Conservation (phyloP, 768 basidiomycete genomes). For the Megacollybia marginata region DNA sequence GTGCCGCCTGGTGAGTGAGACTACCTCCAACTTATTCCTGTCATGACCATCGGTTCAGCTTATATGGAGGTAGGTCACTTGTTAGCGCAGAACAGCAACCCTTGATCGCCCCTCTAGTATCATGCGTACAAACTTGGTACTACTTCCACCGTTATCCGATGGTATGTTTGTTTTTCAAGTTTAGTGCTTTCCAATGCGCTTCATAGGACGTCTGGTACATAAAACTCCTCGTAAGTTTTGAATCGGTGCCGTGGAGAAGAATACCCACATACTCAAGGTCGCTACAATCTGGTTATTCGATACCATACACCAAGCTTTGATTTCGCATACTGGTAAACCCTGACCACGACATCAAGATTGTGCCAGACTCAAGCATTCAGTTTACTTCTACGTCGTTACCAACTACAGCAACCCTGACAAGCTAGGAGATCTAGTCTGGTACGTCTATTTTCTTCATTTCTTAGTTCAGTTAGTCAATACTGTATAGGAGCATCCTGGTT, state of each 20-base stretch:
- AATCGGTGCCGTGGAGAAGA: too few relatives aligned
- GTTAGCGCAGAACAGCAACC: background rate
- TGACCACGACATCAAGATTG: too few relatives aligned
- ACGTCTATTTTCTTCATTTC: conserved; percentile 10
- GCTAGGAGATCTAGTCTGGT: conserved; percentile 41
- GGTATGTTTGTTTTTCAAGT: conserved; percentile 15
- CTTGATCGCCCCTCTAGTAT: conserved; percentile 27
- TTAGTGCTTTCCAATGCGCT: background rate
- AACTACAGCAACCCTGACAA: conserved; percentile 38
- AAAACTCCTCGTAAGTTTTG: conserved; percentile 36
- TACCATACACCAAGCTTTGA: conserved; percentile 43
- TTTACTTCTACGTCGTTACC: conserved; percentile 46
- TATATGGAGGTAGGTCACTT: conserved; percentile 42
- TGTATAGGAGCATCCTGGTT: conserved; percentile 43
- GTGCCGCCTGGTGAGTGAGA: conserved; percentile 35
- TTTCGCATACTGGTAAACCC: conserved; percentile 42
- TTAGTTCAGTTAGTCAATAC: background rate
- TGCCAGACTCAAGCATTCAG: conserved; percentile 18
- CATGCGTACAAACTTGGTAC: conserved; percentile 50
- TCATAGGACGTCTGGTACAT: conserved; percentile 43
- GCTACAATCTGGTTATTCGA: conserved; percentile 42
- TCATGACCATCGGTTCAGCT: conserved; percentile 16
- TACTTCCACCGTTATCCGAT: conserved; percentile 42
- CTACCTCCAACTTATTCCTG: background rate
- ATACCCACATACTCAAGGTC: conserved; percentile 25